Base-by-base conservation (phyloP, 129 eudicot genomes). In the Artemisia argyi region DNA sequence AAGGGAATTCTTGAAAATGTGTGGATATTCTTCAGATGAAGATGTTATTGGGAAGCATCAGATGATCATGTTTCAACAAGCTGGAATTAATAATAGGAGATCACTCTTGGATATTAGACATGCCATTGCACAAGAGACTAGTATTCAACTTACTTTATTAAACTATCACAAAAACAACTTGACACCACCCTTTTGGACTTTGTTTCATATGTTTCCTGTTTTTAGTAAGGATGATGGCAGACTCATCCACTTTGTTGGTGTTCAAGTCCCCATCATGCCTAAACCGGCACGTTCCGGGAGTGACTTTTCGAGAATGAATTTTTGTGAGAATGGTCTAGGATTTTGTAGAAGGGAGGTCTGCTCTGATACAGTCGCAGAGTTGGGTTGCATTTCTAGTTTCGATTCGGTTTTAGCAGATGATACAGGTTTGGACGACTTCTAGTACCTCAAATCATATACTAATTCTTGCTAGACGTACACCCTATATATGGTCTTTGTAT, bases 201-300 rank as follows among this genome's bases (percentile, higher is more conserved):
- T 92, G 76, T 92, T 89, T 85, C 93, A 84, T 22, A 84, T 92
- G 96, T 89, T 87, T 76, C 97, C 97, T 71, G 88, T 92, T 86
- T 92, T 84, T 61, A 66, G 94, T 15, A 77, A 82, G 81, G 86
- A 83, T 74, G 94, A 92, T 77, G 96, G 91, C 4, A 92, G 83
- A 62, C 87, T 87, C 24, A 76, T 81, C 72, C 85, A 92, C 73
- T 92, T 89, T 83, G 84, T 92, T 58, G 97, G 80, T 47, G 89
- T 92, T 81, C 97, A 92, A 71, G 91, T 92, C 71, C 97, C 97
- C 1, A 81, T 92, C 73, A 47, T 63, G 77, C 83, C 89, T 78
- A 84, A 68, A 46, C 74, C 61, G 17, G 79, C 77, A 80, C 73
- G 71, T 35, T 83, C 85, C 20, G 78, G 87, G 24, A 59, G 85